Evolutionary conservation across 2,329 filamentous ascomycete genomes (phyloP).

Genomic region (Colletotrichum tamarilloi): DNA sequence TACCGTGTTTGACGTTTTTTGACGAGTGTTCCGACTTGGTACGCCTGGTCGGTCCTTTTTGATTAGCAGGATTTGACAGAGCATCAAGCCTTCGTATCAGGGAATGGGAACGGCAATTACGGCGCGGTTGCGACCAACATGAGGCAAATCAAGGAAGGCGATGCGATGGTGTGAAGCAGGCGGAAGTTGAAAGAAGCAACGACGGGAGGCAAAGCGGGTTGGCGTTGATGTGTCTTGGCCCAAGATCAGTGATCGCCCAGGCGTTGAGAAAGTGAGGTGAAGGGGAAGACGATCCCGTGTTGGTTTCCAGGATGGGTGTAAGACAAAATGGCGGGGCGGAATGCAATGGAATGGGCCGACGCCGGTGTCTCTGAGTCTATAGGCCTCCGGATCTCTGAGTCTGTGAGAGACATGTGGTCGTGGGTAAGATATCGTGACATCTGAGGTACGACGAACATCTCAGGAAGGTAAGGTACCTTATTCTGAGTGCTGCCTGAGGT

Average conservation of each 20-base stretch:
- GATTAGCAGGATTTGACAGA: neutral
- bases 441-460: too few species aligned
- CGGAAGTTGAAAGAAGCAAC: conserved; percentile 21
- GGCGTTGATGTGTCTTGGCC: neutral
- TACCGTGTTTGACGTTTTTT: conserved; percentile 28
- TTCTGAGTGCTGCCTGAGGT: neutral
- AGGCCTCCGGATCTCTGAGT: too few species aligned
- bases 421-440: too few species aligned
- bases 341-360: neutral
- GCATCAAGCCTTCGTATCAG: neutral
- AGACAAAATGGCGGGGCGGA: neutral
- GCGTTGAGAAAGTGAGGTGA: neutral
- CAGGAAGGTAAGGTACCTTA: too few species aligned
- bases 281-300: neutral
- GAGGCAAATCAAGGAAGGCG: neutral
- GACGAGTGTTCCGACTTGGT: conserved; percentile 17
- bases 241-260: neutral
- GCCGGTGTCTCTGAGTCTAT: neutral
- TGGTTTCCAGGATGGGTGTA: neutral
- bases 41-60: conserved; percentile 8
- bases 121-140: neutral
- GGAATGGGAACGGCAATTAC: neutral
- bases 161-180: neutral
- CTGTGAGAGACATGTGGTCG: neutral
- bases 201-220: neutral